phyloP scores from a whole-genome alignment of 169 alveolate species.

The Theileria annulata region DNA sequence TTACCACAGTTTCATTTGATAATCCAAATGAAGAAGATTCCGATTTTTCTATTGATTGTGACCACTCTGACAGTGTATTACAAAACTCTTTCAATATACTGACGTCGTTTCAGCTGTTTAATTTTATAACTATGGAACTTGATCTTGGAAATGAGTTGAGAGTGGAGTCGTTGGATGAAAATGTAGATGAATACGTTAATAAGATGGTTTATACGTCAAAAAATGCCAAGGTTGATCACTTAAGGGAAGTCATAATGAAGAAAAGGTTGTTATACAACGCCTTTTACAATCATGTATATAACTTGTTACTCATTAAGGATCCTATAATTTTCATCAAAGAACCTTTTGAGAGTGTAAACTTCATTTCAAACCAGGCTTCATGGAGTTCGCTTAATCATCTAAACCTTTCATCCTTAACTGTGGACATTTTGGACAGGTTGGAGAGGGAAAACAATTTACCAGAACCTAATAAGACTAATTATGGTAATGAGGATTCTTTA shows the following conservation, averaged over 20 bases:
- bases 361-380: slow-evolving; percentile 13
- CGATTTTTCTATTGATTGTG: neutral
- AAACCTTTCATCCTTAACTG: slow-evolving; percentile 8
- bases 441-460: slow-evolving; percentile 1
- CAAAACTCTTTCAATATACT: slow-evolving; percentile 16
- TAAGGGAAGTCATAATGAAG: slow-evolving; percentile 21
- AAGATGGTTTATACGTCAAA: slow-evolving; percentile 50
- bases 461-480: neutral
- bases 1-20: slow-evolving; percentile 70
- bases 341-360: neutral
- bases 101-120: slow-evolving; percentile 46
- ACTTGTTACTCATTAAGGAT: neutral
- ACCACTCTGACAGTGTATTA: neutral
- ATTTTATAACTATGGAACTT: slow-evolving; percentile 27
- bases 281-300: slow-evolving; percentile 12
- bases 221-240: slow-evolving; percentile 34
- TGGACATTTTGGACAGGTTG: slow-evolving; percentile 17
- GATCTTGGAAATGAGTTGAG: slow-evolving; percentile 10
- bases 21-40: neutral
- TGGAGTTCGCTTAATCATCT: slow-evolving; percentile 17
- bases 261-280: slow-evolving; percentile 25
- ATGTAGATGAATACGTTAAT: slow-evolving; percentile 15
- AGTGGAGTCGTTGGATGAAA: neutral
- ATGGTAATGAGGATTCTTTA: slow-evolving; percentile 11
- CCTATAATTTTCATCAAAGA: slow-evolving; percentile 3